phyloP scores from a whole-genome alignment of 169 alveolate species.

The Cryptosporidium viatorum region DNA sequence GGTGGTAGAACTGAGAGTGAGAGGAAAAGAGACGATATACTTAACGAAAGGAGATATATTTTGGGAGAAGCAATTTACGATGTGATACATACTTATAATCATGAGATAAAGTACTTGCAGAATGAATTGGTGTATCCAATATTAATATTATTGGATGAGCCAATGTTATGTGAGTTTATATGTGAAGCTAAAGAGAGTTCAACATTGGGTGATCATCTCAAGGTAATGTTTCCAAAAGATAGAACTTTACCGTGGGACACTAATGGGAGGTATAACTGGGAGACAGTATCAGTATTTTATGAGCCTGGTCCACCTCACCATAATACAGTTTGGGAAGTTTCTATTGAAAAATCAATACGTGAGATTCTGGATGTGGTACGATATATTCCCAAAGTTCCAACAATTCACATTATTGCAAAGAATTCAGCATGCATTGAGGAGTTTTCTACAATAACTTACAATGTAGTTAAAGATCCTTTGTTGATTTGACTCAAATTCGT shows the following conservation, averaged over 20 bases:
- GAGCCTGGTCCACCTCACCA: slow-evolving; percentile 71
- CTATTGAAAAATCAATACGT: slow-evolving; percentile 35
- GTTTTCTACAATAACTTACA: slow-evolving; percentile 45
- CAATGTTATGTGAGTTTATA: slow-evolving; percentile 66
- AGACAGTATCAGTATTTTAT: slow-evolving; percentile 25
- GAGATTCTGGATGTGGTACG: slow-evolving; percentile 33
- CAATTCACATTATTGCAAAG: slow-evolving; percentile 58
- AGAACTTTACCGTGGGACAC: slow-evolving; percentile 53
- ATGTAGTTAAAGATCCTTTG: slow-evolving; percentile 39
- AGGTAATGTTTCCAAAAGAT: slow-evolving; percentile 69
- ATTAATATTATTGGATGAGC: slow-evolving; percentile 61
- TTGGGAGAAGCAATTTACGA: slow-evolving; percentile 56
- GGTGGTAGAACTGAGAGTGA: background rate
- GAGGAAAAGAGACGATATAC: background rate
- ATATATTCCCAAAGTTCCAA: slow-evolving; percentile 60
- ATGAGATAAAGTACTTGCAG: slow-evolving; percentile 26
- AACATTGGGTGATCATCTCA: slow-evolving; percentile 24
- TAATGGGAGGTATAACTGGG: slow-evolving; percentile 24
- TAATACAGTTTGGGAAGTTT: slow-evolving; percentile 57
- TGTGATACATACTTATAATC: slow-evolving; percentile 49
- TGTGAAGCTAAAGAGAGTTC: slow-evolving; percentile 66
- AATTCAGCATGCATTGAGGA: slow-evolving; percentile 41
- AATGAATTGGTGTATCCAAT: slow-evolving; percentile 43
- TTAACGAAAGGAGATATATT: slow-evolving; percentile 22
- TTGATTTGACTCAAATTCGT: background rate